These are phyloP conservation scores for Dictyostelium firmibasis DNA, from an alignment of 78 protist species.

Conservation along the genomic window DNA sequence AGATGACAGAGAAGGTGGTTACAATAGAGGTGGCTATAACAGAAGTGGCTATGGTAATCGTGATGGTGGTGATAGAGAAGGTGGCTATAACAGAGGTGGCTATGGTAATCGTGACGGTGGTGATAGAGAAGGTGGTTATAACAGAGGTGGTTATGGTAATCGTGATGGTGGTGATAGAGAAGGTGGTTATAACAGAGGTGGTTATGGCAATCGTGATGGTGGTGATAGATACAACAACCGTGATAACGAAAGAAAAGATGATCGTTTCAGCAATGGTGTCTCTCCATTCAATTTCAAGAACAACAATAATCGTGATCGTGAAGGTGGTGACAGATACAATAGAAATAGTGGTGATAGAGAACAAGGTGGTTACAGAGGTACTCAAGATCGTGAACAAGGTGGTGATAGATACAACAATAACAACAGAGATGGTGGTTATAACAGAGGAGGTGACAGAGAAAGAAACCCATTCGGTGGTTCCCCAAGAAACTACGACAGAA, in stretches of 20 bases:
- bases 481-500: background rate
- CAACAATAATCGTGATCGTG: background rate
- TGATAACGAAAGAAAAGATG: slow-evolving; percentile 30
- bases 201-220: background rate
- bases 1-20: slow-evolving; percentile 27
- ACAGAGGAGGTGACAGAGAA: slow-evolving; percentile 15
- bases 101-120: slow-evolving; percentile 13
- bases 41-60: background rate
- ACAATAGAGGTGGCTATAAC: background rate
- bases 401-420: background rate
- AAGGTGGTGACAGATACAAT: slow-evolving; percentile 2
- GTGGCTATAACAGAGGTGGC: background rate
- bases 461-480: background rate
- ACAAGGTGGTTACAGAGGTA: slow-evolving; percentile 14
- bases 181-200: slow-evolving; percentile 17
- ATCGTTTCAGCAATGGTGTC: slow-evolving; percentile 33
- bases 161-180: slow-evolving; percentile 29
- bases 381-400: background rate
- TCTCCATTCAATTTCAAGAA: slow-evolving; percentile 44
- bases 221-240: slow-evolving; percentile 32
- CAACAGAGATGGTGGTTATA: background rate
- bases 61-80: slow-evolving; percentile 3
- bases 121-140: slow-evolving; percentile 24
- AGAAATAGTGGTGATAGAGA: slow-evolving; percentile 7
- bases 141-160: slow-evolving; percentile 12